A percentile compares a stretch with the other conserved stretches of the same genome.
Evolutionary conservation across 768 basidiomycete species (phyloP).

Genomic region (Termitomyces sp.): DNA sequence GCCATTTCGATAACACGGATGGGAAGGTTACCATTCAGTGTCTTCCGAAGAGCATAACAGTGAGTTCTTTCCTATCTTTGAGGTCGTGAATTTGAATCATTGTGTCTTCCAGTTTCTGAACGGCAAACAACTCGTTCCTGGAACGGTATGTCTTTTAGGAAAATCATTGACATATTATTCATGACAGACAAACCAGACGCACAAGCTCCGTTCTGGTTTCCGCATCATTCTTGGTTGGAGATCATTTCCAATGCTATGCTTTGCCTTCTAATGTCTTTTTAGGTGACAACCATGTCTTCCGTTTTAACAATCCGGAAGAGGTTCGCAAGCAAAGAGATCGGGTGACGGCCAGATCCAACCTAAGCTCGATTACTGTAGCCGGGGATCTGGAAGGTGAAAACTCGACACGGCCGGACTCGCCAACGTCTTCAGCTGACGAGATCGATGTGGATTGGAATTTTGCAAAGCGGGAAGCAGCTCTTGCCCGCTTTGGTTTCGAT

Average conservation of each 20-base stretch:
- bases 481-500: constrained; percentile 80
- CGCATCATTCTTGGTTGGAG: constrained; percentile 89
- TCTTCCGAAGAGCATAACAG: constrained; percentile 77
- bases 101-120: constrained; percentile 70
- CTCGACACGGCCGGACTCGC: constrained; percentile 75
- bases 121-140: constrained; percentile 78
- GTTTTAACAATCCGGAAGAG: constrained; percentile 94
- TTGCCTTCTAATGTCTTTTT: constrained; percentile 8
- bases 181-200: constrained; percentile 35
- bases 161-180: neutral
- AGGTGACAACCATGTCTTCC: constrained; percentile 97
- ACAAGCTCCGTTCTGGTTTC: constrained; percentile 89
- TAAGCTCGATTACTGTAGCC: constrained; percentile 61
- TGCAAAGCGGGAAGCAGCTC: constrained; percentile 90
- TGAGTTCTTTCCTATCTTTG: constrained; percentile 28
- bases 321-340: constrained; percentile 89
- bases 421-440: constrained; percentile 61
- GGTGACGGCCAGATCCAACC: constrained; percentile 63
- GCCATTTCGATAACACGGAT: constrained; percentile 81
- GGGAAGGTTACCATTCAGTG: constrained; percentile 82
- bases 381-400: constrained; percentile 58
- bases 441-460: constrained; percentile 95
- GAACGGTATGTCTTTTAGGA: constrained; percentile 48
- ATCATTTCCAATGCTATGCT: constrained; percentile 4
- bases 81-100: neutral